A percentile compares a stretch with the other conserved stretches of the same genome.
Conservation (phyloP, 208 protist genomes). For the Acanthamoeba lenticulata region DNA sequence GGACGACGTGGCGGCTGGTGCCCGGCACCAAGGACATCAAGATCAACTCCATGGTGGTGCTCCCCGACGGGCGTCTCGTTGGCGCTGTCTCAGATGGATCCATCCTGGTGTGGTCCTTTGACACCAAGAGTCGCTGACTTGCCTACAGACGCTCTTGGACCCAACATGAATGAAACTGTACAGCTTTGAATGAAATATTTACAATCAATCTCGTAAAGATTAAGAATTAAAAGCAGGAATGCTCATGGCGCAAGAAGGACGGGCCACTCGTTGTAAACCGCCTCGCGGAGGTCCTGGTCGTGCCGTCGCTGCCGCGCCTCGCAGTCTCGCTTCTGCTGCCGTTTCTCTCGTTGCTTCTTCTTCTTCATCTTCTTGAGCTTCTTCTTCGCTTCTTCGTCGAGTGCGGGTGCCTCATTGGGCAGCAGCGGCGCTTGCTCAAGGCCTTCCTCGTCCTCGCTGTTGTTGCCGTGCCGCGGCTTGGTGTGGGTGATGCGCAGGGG, state of each 20-base stretch:
- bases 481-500: conserved; percentile 18
- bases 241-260: background rate
- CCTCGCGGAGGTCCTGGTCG: background rate
- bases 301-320: background rate
- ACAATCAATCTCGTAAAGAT: background rate
- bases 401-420: background rate
- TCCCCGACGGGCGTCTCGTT: background rate
- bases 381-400: background rate
- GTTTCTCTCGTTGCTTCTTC: background rate
- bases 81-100: background rate
- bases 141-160: background rate
- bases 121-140: background rate
- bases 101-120: background rate
- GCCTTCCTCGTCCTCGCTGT: background rate
- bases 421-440: background rate
- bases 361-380: background rate
- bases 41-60: conserved; percentile 1
- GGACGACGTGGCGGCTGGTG: background rate
- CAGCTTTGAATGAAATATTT: background rate
- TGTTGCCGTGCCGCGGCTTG: background rate
- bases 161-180: background rate
- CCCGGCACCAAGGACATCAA: background rate
- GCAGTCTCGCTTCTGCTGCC: background rate
- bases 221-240: background rate
- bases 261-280: background rate